Evolutionary conservation across 2,329 filamentous ascomycete species (phyloP).

Genomic region (Fusarium kyushuense): DNA sequence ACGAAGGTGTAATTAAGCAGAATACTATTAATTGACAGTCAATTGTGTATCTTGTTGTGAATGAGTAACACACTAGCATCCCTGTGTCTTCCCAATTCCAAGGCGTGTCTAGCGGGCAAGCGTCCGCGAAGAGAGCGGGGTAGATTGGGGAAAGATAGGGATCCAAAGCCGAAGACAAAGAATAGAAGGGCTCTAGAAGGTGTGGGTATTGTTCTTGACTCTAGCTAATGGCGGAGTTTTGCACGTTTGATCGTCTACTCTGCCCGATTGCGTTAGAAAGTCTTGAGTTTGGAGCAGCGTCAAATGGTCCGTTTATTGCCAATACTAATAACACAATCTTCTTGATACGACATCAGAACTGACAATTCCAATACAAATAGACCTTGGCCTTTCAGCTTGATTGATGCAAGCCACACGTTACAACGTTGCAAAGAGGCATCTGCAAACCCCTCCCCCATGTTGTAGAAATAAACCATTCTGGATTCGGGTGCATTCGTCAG

Average conservation of each 20-base stretch:
- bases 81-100: neutral
- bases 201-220: slow-evolving; percentile 22
- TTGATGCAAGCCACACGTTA: neutral
- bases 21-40: neutral
- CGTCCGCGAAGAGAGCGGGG: slow-evolving; percentile 22
- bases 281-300: neutral
- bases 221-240: slow-evolving; percentile 18
- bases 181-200: slow-evolving; percentile 24
- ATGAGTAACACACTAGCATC: neutral
- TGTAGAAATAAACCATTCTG: neutral
- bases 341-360: neutral
- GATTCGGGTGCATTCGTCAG: neutral
- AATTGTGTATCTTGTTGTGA: slow-evolving; percentile 15
- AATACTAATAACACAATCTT: neutral
- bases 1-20: neutral
- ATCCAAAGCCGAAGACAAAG: slow-evolving; percentile 2
- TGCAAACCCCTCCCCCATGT: neutral
- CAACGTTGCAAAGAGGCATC: slow-evolving; percentile 2
- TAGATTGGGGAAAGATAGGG: slow-evolving; percentile 17
- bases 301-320: neutral
- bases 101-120: slow-evolving; percentile 2
- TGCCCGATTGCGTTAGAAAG: slow-evolving; percentile 31
- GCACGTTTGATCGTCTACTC: slow-evolving; percentile 26
- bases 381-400: neutral
- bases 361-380: neutral